Evolutionary conservation across 176 grass and related monocot genomes (phyloP), one percentile per base, ranked within the genome.

Genomic region (Lolium perenne): DNA sequence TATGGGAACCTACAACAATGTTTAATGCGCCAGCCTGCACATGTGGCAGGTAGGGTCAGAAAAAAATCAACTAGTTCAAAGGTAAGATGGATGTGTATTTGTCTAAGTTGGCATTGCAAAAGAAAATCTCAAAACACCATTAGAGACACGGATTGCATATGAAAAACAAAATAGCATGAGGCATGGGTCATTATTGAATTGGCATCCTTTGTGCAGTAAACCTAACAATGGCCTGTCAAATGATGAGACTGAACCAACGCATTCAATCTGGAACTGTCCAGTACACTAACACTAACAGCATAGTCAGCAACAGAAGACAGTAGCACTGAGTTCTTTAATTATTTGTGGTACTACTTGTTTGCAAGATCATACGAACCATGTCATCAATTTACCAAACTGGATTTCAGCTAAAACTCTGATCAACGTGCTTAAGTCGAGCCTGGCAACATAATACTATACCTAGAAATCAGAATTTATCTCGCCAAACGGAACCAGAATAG

Each of bases 1-100:
- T 88, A 91, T 95, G 95, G 46, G 95, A 98, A 3, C 95, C 93
- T 83, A 84, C 80, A 71, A 92, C 92, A 8, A 98, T 95, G 79
- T 98, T 98, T 51, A 74, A 82, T 7, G 17, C 20, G 1, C 70
- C 75, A 81, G 89, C 89, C 89, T 91, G 82, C 82, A 80, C 64
- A 82, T 55, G 45, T 70, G 77, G 47, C 29, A 38, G 70, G 59
- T 15, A n/a, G 60, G 43, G 76, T n/a, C 75, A 84, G 29, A 64
- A 64, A 88, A 53, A 41, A 48, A 11, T 56, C 55, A 49, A 29
- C 17, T 48, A 1, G 41, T 68, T 59, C 23, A 60, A 43, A 70
- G 25, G 38, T 74, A 59, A 59, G 77, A 76, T 71, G 74, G 35
- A 79, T 84, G 55, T 15, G 4, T 62, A 48, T 26, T 17, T 84